phyloP scores from a whole-genome alignment of 176 grass and related monocot genomes.

The Avena insularis region DNA sequence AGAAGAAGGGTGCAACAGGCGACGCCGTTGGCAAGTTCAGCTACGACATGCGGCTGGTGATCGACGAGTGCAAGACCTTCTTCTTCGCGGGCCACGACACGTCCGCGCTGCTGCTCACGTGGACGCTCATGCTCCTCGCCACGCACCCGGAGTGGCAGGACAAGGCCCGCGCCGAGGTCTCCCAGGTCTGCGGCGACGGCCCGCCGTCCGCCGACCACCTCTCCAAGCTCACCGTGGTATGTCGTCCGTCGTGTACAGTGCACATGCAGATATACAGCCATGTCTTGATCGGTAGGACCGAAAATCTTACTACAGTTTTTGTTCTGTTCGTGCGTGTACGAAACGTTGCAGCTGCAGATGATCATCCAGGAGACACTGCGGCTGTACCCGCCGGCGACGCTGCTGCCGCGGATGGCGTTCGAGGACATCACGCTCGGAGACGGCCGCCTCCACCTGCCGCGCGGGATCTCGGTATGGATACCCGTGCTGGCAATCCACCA shows the following conservation, averaged over 20 bases:
- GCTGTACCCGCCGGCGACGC: conserved; percentile 76
- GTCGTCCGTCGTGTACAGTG: background rate
- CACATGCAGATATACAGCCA: background rate
- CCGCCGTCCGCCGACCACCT: conserved; percentile 72
- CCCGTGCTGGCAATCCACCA: conserved; percentile 95
- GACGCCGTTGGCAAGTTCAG: conserved; percentile 30
- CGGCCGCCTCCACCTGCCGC: conserved; percentile 61
- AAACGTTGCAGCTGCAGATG: conserved; percentile 78
- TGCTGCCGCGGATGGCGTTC: conserved; percentile 91
- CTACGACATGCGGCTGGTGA: conserved; percentile 76
- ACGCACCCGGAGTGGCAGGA: conserved; percentile 87
- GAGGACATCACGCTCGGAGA: conserved; percentile 71
- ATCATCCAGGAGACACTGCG: conserved; percentile 86
- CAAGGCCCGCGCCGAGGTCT: conserved; percentile 71
- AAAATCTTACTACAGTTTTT: background rate
- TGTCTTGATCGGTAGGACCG: background rate
- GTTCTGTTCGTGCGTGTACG: background rate
- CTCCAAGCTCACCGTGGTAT: conserved; percentile 82
- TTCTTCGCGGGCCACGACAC: conserved; percentile 96
- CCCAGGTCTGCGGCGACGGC: conserved; percentile 59
- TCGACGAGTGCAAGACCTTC: conserved; percentile 99
- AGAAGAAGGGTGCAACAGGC: conserved; percentile 31
- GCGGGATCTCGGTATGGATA: conserved; percentile 86
- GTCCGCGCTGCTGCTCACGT: conserved; percentile 84
- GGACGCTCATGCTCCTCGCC: conserved; percentile 89